phyloP scores from a whole-genome alignment of 2,329 filamentous ascomycete species.

The Penicillium corylophilum region DNA sequence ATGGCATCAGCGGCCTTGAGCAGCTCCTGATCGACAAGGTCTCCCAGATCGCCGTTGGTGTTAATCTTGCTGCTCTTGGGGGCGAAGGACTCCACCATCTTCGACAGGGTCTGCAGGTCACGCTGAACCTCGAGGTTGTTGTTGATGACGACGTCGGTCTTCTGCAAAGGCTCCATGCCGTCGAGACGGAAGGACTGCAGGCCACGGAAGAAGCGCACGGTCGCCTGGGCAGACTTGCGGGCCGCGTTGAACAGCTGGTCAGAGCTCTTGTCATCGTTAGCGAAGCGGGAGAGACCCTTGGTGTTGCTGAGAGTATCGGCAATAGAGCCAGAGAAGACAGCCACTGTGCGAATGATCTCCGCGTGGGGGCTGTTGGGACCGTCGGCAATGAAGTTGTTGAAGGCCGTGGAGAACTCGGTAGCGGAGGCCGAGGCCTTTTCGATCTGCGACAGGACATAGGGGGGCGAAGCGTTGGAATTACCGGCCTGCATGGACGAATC shows the following conservation, averaged over 20 bases:
- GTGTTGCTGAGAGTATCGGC: conserved; percentile 95
- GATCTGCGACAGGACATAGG: conserved; percentile 93
- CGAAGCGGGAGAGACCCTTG: conserved; percentile 89
- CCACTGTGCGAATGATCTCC: conserved; percentile 90
- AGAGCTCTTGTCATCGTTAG: conserved; percentile 91
- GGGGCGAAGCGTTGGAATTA: conserved; percentile 94
- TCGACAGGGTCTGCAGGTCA: conserved; percentile 89
- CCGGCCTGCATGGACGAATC: conserved; percentile 98
- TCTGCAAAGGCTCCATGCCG: conserved; percentile 83
- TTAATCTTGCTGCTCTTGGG: conserved; percentile 81
- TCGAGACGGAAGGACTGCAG: conserved; percentile 92
- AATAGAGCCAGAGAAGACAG: conserved; percentile 83
- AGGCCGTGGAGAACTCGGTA: conserved; percentile 95
- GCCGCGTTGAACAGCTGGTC: conserved; percentile 81
- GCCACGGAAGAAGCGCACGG: conserved; percentile 91
- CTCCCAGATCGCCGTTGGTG: conserved; percentile 79
- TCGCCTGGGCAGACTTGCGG: conserved; percentile 78
- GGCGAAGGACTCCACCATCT: conserved; percentile 86
- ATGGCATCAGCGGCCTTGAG: conserved; percentile 94
- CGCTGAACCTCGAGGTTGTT: conserved; percentile 96
- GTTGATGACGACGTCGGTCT: conserved; percentile 96
- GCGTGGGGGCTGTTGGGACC: conserved; percentile 86
- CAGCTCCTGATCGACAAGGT: conserved; percentile 88
- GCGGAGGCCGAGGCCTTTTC: conserved; percentile 93
- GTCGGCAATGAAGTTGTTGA: conserved; percentile 98